Conservation (phyloP, 768 basidiomycete species). For the Chalciporus pseudorubinellus region DNA sequence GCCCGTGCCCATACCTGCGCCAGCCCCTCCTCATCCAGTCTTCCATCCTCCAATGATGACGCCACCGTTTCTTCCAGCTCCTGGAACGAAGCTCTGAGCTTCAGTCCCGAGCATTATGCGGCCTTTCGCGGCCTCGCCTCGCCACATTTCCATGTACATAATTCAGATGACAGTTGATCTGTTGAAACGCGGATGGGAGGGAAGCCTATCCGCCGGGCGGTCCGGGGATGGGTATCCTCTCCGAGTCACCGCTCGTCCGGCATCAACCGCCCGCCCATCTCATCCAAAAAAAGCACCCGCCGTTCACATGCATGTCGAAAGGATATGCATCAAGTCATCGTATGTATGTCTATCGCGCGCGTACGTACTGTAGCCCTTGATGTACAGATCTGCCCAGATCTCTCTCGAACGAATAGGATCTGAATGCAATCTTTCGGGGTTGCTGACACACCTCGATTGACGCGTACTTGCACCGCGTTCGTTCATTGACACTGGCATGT, state of each 20-base stretch:
- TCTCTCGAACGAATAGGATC: no score
- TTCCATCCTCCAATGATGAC: conserved; percentile 32
- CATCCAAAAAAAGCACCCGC: background rate
- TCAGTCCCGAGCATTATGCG: conserved; percentile 1
- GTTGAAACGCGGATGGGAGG: background rate
- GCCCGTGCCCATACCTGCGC: conserved; percentile 24
- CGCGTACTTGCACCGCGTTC: no score
- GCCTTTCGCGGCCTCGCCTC: background rate
- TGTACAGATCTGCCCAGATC: background rate
- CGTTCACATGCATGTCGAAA: background rate
- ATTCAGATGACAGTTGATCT: conserved; percentile 7
- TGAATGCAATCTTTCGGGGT: no score
- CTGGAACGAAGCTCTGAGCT: conserved; percentile 31
- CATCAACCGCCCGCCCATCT: background rate
- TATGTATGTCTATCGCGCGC: background rate
- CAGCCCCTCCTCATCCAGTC: conserved; percentile 20
- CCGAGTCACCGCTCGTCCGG: no score
- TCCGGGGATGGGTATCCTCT: background rate
- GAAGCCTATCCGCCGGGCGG: no score
- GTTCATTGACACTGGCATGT: no score
- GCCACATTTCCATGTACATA: conserved; percentile 22
- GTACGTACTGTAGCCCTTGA: background rate
- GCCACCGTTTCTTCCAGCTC: conserved; percentile 27
- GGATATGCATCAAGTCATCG: background rate
- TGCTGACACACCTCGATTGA: no score